Base-by-base conservation (phyloP, 768 basidiomycete species). In the Suillus fuscotomentosus region DNA sequence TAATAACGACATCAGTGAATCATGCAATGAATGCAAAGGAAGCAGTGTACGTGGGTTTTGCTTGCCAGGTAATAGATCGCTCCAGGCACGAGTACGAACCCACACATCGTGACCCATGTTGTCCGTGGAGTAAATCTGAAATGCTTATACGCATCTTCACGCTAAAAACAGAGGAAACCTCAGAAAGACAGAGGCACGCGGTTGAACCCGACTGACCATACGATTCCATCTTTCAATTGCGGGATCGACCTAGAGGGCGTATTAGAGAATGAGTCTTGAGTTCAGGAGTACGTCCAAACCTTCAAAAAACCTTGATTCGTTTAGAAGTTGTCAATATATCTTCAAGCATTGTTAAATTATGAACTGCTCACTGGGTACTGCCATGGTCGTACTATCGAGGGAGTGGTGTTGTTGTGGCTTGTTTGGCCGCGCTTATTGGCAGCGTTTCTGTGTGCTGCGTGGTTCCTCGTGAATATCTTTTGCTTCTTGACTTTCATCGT, bases 61-160 rank as follows among this genome's bases (percentile, higher is more conserved):
- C 76, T 75, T 50, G 81, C 80, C 54, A 86, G 73, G 57, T 85
- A 76, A 67, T 76, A 77, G 27, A 89, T 74, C 20, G 83, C 75
- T 20, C 82, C 83, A 9, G 94, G 94, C 60, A 89, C 76, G 61
- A 91, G 76, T 27, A 89, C 76, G 69, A 89, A 80, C 42, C 90
- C 91, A 14, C 87, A 77, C 24, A 92, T 65, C 45, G 83, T 71
- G 51, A 87, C 84, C 70, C 88, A 81, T 34, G 89, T 83, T 27
- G 89, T 86, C 63, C 84, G 79, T 36, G 79, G 84, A 42, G 92
- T 96, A 82, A 92, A 94, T 45, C 85, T 85, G 76, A 95, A 97
- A 72, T 87, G 83, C 72, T 89, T 81, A 77, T 94, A 93, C n/a
- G 87, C 91, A 67, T 88, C 83, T 74, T 95, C 94, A 48, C 94